These are phyloP conservation scores for Calophaca sinica DNA, from an alignment of 306 rosid species.

Conservation along the genomic window DNA sequence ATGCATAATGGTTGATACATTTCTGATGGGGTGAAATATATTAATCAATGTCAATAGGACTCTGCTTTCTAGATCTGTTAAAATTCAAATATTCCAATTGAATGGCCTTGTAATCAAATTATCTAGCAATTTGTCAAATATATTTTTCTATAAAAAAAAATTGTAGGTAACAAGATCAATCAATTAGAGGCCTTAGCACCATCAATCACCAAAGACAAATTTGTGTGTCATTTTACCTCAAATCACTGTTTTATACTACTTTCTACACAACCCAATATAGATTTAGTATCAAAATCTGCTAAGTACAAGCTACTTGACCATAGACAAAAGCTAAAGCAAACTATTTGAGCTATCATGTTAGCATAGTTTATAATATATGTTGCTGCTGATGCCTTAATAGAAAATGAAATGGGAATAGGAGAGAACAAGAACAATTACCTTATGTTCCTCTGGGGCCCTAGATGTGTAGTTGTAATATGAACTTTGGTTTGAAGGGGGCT, in stretches of 20 bases:
- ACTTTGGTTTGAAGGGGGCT: constrained; percentile 91
- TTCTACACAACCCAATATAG: not conserved
- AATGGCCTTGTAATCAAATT: not conserved
- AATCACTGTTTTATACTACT: not conserved
- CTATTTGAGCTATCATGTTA: no score
- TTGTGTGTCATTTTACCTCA: no score
- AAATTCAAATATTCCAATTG: not conserved
- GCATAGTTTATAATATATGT: no score
- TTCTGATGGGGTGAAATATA: not conserved
- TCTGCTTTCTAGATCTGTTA: constrained; percentile 5
- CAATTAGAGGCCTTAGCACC: no score
- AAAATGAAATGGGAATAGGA: no score
- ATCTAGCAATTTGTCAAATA: not conserved
- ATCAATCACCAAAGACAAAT: not conserved
- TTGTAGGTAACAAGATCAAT: no score
- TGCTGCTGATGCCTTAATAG: no score
- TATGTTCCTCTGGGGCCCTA: constrained; percentile 46
- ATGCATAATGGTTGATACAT: not conserved
- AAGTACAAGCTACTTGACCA: constrained; percentile 9
- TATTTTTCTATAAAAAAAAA: no score
- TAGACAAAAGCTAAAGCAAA: not conserved
- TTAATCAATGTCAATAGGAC: not conserved
- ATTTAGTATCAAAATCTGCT: not conserved
- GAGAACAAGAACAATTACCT: constrained; percentile 27
- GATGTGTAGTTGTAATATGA: constrained; percentile 42